Conservation (phyloP, 208 protist genomes). For the Trypanosoma cruzi region DNA sequence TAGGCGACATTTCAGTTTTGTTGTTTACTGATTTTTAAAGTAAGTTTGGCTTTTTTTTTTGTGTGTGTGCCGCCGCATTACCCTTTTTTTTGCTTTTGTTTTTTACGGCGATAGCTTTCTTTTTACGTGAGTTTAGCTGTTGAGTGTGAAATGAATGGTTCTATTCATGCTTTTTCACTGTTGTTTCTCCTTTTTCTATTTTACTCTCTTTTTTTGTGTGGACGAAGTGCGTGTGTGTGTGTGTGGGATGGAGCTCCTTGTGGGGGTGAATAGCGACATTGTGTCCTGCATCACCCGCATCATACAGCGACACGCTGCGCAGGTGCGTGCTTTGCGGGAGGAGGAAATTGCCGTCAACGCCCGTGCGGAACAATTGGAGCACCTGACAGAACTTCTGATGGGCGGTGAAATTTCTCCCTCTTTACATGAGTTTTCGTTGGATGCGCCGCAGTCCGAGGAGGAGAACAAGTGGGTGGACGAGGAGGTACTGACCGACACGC, state of each 20-base stretch:
- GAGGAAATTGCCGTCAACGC: conserved; percentile 26
- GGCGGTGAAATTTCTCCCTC: conserved; percentile 11
- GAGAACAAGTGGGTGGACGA: neutral
- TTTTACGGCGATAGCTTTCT: neutral
- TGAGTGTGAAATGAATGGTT: neutral
- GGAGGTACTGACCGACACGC: neutral
- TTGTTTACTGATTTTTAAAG: conserved; percentile 9
- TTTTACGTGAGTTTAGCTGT: neutral
- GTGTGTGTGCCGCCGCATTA: too few species aligned
- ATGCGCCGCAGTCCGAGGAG: neutral
- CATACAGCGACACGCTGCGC: conserved; percentile 16
- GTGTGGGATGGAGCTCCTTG: neutral
- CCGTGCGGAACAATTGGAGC: conserved; percentile 19
- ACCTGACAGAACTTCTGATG: conserved; percentile 11
- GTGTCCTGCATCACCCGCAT: conserved; percentile 5
- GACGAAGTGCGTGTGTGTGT: neutral
- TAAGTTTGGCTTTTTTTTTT: neutral
- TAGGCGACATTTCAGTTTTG: conserved; percentile 10
- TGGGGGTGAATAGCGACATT: neutral
- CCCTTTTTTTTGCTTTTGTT: neutral
- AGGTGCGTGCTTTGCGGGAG: conserved; percentile 21
- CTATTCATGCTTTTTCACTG: neutral
- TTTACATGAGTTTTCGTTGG: neutral
- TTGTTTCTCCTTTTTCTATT: neutral
- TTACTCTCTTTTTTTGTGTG: too few species aligned